Evolutionary conservation across 2,329 filamentous ascomycete species (phyloP), one percentile per base, ranked within the genome.

Genomic region (Aspergillus novoparasiticus): DNA sequence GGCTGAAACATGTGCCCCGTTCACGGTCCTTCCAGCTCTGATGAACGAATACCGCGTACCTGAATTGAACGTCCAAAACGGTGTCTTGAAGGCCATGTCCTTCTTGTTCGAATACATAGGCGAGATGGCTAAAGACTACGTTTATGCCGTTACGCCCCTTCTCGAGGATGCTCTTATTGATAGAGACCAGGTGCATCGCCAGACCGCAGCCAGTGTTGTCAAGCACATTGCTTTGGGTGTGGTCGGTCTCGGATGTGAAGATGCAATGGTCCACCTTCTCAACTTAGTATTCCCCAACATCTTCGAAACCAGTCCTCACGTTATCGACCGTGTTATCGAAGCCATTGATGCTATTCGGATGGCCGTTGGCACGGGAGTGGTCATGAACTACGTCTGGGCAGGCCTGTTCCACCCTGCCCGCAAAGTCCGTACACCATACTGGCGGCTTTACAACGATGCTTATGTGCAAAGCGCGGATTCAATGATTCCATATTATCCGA

Each of bases 1-100:
- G 6, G 95, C 95, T 56, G 95, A 99, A 81, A 99, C 95, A 39
- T 99, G 95, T 76, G 95, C 94, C 6, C 95, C 96, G 0, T 99
- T 99, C 80, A 99, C 95, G 0, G 95, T 99, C 5, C 89, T 99
- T n/a, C 95, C 95, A 0, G 95, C 95, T 3, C 83, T 99, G 65
- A 99, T 99, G 96, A 99, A 99, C 81, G 95, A 99, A 79, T 99
- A 99, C 79, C 91, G 95, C 59, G 95, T 99, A 10, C 95, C 95
- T 0, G 95, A 99, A 80, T 89, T 99, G 69, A 99, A 99, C 76
- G 95, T 99, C 30, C 95, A 99, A 78, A 99, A 99, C 71, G 95
- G 95, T 81, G 95, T 99, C 39, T 89, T 99, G 75, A 99, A 99
- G 79, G 94, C 94, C 6, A 86, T 99, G 59, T 96, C 92, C 8